Base-by-base conservation (phyloP, 352 stramenopile species). In the Pythium brachiatum region DNA sequence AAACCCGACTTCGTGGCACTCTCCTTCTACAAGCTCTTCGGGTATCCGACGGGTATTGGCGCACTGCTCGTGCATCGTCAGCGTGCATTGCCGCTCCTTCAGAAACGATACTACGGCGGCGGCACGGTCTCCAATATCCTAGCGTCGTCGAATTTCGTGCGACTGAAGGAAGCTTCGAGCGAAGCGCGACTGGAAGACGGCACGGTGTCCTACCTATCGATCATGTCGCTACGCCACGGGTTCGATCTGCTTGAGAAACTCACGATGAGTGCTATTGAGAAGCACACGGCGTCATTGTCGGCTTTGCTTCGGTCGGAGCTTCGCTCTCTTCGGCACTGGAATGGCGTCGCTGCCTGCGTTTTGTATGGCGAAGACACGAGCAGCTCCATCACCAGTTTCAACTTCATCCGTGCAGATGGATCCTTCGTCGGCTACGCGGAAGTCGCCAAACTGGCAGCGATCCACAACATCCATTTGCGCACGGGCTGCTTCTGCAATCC, bases 11-110 rank as follows among this genome's bases (percentile, higher is more conserved):
- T 94, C 32, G 76, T 91, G 0, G 72, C 75, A 29, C 41, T 92
- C 27, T 92, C 81, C n/a, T 94, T 94, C 47, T 94, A 94, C 75
- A 94, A 92, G 54, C 70, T 94, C 44, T 90, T 92, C 51, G 85
- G 85, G 7, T 92, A 87, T 44, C 84, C 84, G 0, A 90, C 82
- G 0, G 84, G 84, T 0, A 54, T 90, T 21, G 84, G 84, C 2
- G 82, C 80, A 0, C 52, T 94, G n/a, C 29, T 94, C 0, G 72
- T 88, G 12, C 48, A 57, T 25, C 50, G 53, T 5, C 64, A 74
- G 25, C 84, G 75, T 53, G 71, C 69, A 0, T 20, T 88, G 18
- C 63, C 60, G 6, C 57, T 70, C 20, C 69, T 94, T 9, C 65
- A 68, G 39, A 89, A 88, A 47, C 43, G 26, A 0, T 94, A 89